Base-by-base conservation (phyloP, 306 rosid species). In the Vigna angularis region DNA sequence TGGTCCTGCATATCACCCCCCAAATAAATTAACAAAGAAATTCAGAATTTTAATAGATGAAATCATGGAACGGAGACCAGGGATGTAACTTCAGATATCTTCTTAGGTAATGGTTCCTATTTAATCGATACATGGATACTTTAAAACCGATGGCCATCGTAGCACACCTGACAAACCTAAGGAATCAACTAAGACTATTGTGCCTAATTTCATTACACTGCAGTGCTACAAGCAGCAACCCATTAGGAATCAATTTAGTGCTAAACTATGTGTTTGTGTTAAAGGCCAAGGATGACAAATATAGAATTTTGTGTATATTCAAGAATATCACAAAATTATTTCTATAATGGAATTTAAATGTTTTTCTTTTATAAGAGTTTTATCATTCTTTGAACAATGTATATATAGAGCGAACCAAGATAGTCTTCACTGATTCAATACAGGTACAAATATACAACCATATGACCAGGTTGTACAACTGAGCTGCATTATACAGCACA, bases 1-100 rank as follows among this genome's bases (percentile, higher is more conserved):
- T 84, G 66, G 97, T 94, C 90, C 98, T 94, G 88, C 88, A 82
- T 59, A 62, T 20, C 79, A 69, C 48, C 32, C 20, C 36, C 38
- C 2, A 42, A 67, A 34, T 28, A 57, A 24, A 17, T 49, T 7
- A 51, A 45, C 44, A 52, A 63, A 5, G 28, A 70, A 57, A 58
- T 64, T 34, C n/a, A 57, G 61, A 74, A 26, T 71, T 72, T 48
- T 78, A 57, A 51, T 22, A 51, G 77, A 68, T 61, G 69, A 47
- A 53, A 49, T 53, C 63, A 18, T 52, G 59, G 49, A 56, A 30
- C 30, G 24, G 30, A 26, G 47, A 9, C 66, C 73, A 26, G 56
- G 66, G 48, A 53, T 30, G 70, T 57, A 68, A 28, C 32, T 50
- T 49, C 64, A 49, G 51, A 72, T 42, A 40, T 53, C 66, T 7